These are phyloP conservation scores for Aspergillus awamori DNA, from an alignment of 2,329 filamentous ascomycete genomes.

Conservation along the genomic window DNA sequence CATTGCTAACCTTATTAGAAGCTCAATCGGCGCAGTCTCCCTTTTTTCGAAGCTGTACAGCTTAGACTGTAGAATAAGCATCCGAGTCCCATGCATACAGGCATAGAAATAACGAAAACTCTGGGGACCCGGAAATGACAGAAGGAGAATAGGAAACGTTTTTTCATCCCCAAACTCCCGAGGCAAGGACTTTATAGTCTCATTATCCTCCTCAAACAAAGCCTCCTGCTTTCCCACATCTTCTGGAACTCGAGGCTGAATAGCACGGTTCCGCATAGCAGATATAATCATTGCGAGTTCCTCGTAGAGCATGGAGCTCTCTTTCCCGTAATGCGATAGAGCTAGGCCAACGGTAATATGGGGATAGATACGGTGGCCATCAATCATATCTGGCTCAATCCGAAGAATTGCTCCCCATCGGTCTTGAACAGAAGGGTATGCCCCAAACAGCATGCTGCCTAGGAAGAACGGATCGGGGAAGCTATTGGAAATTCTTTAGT, in stretches of 20 bases:
- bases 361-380: neutral
- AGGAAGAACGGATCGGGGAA: neutral
- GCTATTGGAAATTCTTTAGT: neutral
- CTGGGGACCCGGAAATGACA: neutral
- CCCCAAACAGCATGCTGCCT: neutral
- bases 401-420: neutral
- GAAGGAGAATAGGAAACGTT: neutral
- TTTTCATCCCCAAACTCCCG: neutral
- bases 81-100: neutral
- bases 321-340: neutral
- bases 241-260: neutral
- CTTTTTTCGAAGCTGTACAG: neutral
- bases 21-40: neutral
- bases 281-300: neutral
- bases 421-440: neutral
- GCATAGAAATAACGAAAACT: neutral
- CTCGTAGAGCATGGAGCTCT: neutral
- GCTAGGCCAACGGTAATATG: neutral
- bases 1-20: neutral
- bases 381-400: neutral
- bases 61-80: neutral
- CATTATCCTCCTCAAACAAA: neutral
- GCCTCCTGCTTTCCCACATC: neutral
- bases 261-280: conserved; percentile 1
- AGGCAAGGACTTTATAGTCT: neutral